phyloP scores from a whole-genome alignment of 306 rosid genomes.

The Cicer yamashitae region DNA sequence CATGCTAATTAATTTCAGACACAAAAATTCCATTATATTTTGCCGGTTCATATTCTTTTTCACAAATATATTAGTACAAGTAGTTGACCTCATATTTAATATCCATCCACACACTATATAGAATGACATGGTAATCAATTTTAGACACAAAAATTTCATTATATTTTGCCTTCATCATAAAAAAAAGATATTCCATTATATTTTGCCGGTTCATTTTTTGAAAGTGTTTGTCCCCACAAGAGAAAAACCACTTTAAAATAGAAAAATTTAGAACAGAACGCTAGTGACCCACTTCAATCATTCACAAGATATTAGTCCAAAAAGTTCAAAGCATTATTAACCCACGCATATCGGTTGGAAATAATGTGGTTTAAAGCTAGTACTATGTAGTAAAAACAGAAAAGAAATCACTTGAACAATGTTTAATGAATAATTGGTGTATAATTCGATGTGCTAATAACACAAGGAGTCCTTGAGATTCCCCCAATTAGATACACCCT shows the following conservation, averaged over 20 bases:
- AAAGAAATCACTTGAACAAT: constrained; percentile 29
- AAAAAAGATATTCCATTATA: neutral
- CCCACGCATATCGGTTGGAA: constrained; percentile 10
- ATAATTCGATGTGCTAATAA: constrained; percentile 16
- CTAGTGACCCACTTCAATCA: constrained; percentile 37
- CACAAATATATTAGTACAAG: neutral
- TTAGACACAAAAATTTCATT: constrained; percentile 5
- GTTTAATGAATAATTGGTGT: constrained; percentile 17
- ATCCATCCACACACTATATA: neutral
- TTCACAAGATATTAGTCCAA: constrained; percentile 33
- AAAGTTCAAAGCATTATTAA: constrained; percentile 31
- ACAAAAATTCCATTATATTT: neutral
- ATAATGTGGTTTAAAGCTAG: constrained; percentile 18
- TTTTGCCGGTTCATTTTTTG: constrained; percentile 1
- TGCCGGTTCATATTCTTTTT: neutral
- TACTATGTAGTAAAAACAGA: constrained; percentile 19
- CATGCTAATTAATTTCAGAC: constrained; percentile 32
- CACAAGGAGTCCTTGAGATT: constrained; percentile 20
- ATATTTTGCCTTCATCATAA: neutral
- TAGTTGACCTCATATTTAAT: constrained; percentile 33
- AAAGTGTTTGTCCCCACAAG: constrained; percentile 37
- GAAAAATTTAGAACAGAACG: neutral
- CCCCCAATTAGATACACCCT: constrained; percentile 33
- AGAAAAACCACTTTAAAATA: constrained; percentile 11
- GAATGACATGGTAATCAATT: constrained; percentile 35